Base-by-base conservation (phyloP, 495 filamentous ascomycete species). In the Daldinia grandis region DNA sequence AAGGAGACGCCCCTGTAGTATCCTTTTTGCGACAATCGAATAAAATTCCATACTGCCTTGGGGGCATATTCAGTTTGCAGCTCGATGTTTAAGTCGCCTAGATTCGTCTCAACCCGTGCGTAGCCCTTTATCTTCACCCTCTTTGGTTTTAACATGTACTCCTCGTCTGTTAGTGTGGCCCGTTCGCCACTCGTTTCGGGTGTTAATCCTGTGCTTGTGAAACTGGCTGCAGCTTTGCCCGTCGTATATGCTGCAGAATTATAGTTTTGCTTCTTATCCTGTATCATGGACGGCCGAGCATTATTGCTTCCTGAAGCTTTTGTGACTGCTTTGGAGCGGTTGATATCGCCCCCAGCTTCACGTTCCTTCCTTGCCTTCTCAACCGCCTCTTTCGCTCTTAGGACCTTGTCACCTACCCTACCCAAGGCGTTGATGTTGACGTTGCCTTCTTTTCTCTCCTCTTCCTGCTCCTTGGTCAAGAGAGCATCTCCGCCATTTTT, bases 1-100 rank as follows among this genome's bases (percentile, higher is more conserved):
- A 98, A 98, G 21, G 84, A 71, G 7, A 96, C 87, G 74, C 84
- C 86, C 50, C 87, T 88, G 82, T 98, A 99, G 81, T 97, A 97
- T 0, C 95, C 96, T 64, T 88, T 91, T 74, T 97, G 92, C 9
- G 94, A 87, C 8, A 99, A 84, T 56, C 92, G 90, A 44, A 95
- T 85, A 78, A 99, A 98, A 78, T 99, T 99, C 91, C 93, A 99
- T 19, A 98, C 95, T 4, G 95, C 94, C 66, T 90, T 89, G 0
- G 95, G 95, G 1, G 95, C 93, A 68, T 90, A 90, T 75, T 98
- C 95, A 8, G 95, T 89, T 58, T 92, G 90, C n/a, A 99, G 83
- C 71, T 98, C 94, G 71, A 99, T 80, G 72, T 92, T 98, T 15
- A 99, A 77, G 64, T 92, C 86, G 15, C 96, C 95, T 12, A 90